Evolutionary conservation across 257 asterid species (phyloP).

Genomic region (Ehretia macrophylla): DNA sequence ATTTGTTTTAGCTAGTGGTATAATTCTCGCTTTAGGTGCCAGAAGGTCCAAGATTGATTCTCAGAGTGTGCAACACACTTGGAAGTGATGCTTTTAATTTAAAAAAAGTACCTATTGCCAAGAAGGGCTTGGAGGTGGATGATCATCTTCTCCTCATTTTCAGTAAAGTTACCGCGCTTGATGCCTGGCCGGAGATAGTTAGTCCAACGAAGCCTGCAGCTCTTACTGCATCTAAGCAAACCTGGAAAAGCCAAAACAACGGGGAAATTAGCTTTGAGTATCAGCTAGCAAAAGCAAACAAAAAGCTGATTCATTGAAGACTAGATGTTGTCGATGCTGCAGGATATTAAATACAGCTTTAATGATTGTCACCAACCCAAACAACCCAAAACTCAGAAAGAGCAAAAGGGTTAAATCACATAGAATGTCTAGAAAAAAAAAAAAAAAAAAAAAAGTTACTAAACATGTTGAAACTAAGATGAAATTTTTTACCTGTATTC

Average conservation of each 20-base stretch:
- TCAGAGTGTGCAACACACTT: not conserved
- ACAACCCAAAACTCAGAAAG: conserved; percentile 14
- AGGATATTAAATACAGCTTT: conserved; percentile 34
- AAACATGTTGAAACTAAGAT: not conserved
- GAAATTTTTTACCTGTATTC: conserved; percentile 45
- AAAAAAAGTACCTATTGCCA: conserved; percentile 59
- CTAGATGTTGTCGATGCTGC: conserved; percentile 15
- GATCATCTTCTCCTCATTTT: conserved; percentile 78
- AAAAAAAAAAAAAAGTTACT: too few species aligned
- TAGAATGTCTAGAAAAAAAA: not conserved
- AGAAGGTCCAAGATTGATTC: not conserved
- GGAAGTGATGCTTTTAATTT: too few species aligned
- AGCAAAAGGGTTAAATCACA: not conserved
- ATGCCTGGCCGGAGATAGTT: conserved; percentile 93
- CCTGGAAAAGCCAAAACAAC: conserved; percentile 30
- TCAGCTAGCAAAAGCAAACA: not conserved
- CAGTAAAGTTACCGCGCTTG: conserved; percentile 71
- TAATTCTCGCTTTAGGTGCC: too few species aligned
- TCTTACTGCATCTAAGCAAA: conserved; percentile 86
- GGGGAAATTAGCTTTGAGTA: not conserved
- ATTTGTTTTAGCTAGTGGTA: too few species aligned
- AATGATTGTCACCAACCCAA: conserved; percentile 39
- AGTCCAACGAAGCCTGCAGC: conserved; percentile 94
- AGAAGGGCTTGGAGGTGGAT: conserved; percentile 91
- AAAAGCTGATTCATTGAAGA: conserved; percentile 14